Percentiles rank a stretch among this genome's conserved stretches.
Conservation (phyloP, 2,329 filamentous ascomycete species). For the Diaporthe amygdali region DNA sequence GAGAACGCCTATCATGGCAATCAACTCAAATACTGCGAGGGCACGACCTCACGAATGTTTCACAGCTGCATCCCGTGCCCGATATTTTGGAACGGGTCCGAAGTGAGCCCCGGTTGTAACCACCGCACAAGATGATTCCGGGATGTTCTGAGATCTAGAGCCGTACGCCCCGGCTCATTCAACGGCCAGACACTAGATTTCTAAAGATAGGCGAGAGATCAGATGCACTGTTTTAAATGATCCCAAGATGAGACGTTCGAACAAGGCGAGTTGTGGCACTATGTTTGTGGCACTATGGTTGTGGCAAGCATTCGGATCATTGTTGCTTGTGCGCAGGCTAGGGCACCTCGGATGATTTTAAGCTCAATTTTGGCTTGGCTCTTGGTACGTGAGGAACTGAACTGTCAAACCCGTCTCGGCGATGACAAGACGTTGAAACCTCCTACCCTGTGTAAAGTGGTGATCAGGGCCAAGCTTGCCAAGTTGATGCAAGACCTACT, state of each 20-base stretch:
- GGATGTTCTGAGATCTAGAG: not conserved
- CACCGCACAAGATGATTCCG: not conserved
- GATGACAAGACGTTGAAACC: not conserved
- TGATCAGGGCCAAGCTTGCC: constrained; percentile 15
- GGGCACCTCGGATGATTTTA: not conserved
- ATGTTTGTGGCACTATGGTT: not conserved
- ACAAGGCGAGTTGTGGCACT: not conserved
- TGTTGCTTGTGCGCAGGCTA: not conserved
- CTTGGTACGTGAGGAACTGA: not conserved
- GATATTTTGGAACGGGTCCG: not conserved
- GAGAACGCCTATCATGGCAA: too few species aligned
- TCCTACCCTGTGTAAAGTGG: not conserved
- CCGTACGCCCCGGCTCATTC: not conserved
- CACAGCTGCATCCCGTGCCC: constrained; percentile 5
- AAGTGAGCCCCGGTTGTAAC: not conserved
- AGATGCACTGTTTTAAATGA: not conserved
- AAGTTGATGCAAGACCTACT: constrained; percentile 15
- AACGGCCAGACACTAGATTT: not conserved
- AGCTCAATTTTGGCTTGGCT: not conserved
- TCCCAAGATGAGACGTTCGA: not conserved
- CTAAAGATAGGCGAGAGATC: not conserved
- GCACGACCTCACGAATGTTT: not conserved
- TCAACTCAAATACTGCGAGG: not conserved
- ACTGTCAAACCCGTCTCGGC: not conserved
- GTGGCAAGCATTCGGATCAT: not conserved